Base-by-base conservation (phyloP, 208 protist species). In the Herpetomonas samuelpessoai region DNA sequence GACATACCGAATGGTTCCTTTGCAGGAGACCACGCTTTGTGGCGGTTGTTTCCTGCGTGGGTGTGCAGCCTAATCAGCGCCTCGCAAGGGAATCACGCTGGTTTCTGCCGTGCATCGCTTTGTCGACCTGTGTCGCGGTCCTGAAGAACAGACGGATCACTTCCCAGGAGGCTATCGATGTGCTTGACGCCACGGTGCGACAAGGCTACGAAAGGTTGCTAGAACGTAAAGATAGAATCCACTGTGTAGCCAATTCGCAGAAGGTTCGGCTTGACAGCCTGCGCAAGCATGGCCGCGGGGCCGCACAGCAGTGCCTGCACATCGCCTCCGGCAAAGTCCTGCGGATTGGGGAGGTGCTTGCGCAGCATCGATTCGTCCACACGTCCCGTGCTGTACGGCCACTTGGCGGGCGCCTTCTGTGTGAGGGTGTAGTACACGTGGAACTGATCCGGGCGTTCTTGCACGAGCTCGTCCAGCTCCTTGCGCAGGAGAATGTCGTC, bases 401-500 rank as follows among this genome's bases (percentile, higher is more conserved):
- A 97, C 0, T 68, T 60, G 12, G 74, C 16, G 3, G 79, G 38
- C 21, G 46, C 50, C 0, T 78, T 65, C 3, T 61, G 38, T 62
- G 79, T 76, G 25, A 97, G n/a, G 1, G 88, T 95, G 71, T 95
- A 88, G 80, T 83, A 92, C 6, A 95, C 70, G 38, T 88, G 60
- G 22, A 92, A 67, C 39, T 68, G 78, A 10, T 71, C 68, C 14
- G 76, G 62, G 52, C 76, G 59, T 30, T 78, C 57, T 52, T 58
- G 53, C 21, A 71, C 81, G 25, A 69, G 46, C 56, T 75, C 74
- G 41, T 97, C 93, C 3, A 97, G 76, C 76, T 92, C 79, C 38
- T 86, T 73, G 27, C 88, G 77, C 71, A 97, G 60, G 26, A 97
- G 74, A 70, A 98, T 97, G 62, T 98, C 96, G 0, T 91, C 55